Evolutionary conservation across 2,329 filamentous ascomycete species (phyloP).

Genomic region (Grosmannia huntii): DNA sequence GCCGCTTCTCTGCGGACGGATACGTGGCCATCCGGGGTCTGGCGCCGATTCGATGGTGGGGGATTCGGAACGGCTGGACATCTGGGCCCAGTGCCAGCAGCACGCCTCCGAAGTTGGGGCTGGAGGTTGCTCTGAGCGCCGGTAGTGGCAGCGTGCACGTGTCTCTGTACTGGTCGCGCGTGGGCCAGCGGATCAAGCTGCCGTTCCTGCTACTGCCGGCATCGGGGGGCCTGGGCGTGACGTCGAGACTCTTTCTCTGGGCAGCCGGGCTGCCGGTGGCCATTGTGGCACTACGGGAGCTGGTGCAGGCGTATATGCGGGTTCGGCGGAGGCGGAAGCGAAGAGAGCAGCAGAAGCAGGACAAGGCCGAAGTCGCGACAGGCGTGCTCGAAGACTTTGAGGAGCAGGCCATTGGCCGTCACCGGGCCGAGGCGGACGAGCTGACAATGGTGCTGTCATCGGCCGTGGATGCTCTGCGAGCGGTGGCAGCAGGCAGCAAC

Average conservation of each 20-base stretch:
- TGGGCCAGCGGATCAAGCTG: conserved; percentile 29
- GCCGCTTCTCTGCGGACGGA: conserved; percentile 19
- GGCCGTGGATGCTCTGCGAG: conserved; percentile 22
- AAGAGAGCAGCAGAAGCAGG: conserved; percentile 1
- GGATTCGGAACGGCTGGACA: conserved; percentile 7
- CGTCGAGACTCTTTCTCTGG: conserved; percentile 24
- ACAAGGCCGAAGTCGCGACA: conserved; percentile 12
- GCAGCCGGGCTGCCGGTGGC: conserved; percentile 26
- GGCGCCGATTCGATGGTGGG: conserved; percentile 22
- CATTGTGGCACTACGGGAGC: conserved; percentile 20
- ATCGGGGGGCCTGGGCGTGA: conserved; percentile 3
- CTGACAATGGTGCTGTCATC: conserved; percentile 28
- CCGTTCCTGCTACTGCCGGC: conserved; percentile 28
- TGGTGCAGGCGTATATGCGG: conserved; percentile 2
- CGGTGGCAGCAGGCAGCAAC: conserved; percentile 15
- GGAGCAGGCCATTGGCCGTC: conserved; percentile 16
- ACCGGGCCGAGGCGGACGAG: conserved; percentile 31
- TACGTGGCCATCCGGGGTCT: conserved; percentile 31
- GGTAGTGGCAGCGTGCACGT: conserved; percentile 26
- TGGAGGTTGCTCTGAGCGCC: conserved; percentile 29
- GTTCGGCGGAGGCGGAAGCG: not conserved
- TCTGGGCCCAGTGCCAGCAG: not conserved
- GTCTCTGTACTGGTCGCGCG: conserved; percentile 33
- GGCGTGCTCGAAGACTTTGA: not conserved
- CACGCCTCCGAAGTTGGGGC: conserved; percentile 26